Conservation (phyloP, 345 rosid species). For the Pelargonium nanum region DNA sequence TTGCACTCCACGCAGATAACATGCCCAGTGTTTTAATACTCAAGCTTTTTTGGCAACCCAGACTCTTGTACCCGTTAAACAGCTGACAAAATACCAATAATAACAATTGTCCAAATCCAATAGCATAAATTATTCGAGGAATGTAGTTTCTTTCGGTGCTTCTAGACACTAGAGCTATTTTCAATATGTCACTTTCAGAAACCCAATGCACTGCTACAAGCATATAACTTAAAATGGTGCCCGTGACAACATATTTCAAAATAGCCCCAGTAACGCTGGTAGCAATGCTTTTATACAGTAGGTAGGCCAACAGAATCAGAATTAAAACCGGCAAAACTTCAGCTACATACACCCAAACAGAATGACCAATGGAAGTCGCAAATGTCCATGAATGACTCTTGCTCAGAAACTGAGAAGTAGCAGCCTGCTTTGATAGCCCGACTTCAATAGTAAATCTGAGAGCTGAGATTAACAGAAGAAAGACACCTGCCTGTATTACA, state of each 20-base stretch:
- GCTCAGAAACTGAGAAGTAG: conserved; percentile 66
- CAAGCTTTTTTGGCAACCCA: conserved; percentile 18
- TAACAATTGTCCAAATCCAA: conserved; percentile 48
- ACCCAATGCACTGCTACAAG: conserved; percentile 72
- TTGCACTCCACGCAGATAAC: conserved; percentile 67
- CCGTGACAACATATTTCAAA: conserved; percentile 37
- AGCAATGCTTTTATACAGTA: conserved; percentile 26
- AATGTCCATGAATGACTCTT: conserved; percentile 66
- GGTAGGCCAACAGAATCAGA: conserved; percentile 30
- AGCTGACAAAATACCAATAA: conserved; percentile 29
- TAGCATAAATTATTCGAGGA: conserved; percentile 47
- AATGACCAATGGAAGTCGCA: conserved; percentile 43
- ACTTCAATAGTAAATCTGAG: conserved; percentile 70
- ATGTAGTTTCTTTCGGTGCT: conserved; percentile 33
- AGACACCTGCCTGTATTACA: conserved; percentile 52
- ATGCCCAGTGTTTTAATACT: conserved; percentile 34
- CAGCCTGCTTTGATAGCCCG: conserved; percentile 91
- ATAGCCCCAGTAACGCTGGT: conserved; percentile 22
- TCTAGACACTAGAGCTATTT: conserved; percentile 27
- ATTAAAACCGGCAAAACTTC: conserved; percentile 51
- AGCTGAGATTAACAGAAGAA: conserved; percentile 50
- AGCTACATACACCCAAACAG: conserved; percentile 31
- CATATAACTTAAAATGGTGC: conserved; percentile 47
- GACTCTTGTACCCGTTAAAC: conserved; percentile 16
- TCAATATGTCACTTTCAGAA: conserved; percentile 37